phyloP scores from a whole-genome alignment of 2,329 filamentous ascomycete species.

The Botrytis aclada region DNA sequence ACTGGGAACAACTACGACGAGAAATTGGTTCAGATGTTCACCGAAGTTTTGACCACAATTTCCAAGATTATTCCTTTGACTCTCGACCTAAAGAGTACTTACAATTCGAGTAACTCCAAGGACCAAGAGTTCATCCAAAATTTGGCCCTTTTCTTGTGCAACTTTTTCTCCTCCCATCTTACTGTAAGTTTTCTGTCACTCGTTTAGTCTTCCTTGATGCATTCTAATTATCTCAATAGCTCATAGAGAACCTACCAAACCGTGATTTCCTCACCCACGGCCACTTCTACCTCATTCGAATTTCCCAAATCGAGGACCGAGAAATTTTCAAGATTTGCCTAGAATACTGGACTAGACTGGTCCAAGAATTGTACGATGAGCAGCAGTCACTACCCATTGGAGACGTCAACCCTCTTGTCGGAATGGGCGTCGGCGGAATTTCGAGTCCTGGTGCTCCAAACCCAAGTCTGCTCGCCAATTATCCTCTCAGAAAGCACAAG shows the following conservation, averaged over 20 bases:
- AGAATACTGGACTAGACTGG: slow-evolving; percentile 98
- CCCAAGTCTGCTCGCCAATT: slow-evolving; percentile 79
- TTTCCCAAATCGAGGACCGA: slow-evolving; percentile 96
- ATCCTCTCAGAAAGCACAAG: slow-evolving; percentile 95
- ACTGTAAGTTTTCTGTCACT: slow-evolving; percentile 51
- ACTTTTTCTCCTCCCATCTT: slow-evolving; percentile 93
- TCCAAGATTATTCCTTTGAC: slow-evolving; percentile 88
- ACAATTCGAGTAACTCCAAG: slow-evolving; percentile 82
- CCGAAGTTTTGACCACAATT: slow-evolving; percentile 88
- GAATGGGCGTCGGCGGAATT: slow-evolving; percentile 67
- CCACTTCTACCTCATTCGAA: slow-evolving; percentile 96
- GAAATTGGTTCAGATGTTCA: slow-evolving; percentile 97
- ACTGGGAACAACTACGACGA: slow-evolving; percentile 79
- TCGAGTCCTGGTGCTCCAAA: slow-evolving; percentile 81
- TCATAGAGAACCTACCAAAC: slow-evolving; percentile 95
- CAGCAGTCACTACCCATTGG: slow-evolving; percentile 96
- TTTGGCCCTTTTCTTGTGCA: slow-evolving; percentile 89
- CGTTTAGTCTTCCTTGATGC: neutral
- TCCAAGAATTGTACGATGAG: slow-evolving; percentile 97
- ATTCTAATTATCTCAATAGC: slow-evolving; percentile 45
- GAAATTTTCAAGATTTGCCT: slow-evolving; percentile 99
- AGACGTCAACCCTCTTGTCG: slow-evolving; percentile 85
- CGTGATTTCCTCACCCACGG: slow-evolving; percentile 91
- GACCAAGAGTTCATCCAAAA: slow-evolving; percentile 99
- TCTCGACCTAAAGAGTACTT: slow-evolving; percentile 87